Conservation (phyloP, 1,139 yeast species). For the Candida mesenterica region DNA sequence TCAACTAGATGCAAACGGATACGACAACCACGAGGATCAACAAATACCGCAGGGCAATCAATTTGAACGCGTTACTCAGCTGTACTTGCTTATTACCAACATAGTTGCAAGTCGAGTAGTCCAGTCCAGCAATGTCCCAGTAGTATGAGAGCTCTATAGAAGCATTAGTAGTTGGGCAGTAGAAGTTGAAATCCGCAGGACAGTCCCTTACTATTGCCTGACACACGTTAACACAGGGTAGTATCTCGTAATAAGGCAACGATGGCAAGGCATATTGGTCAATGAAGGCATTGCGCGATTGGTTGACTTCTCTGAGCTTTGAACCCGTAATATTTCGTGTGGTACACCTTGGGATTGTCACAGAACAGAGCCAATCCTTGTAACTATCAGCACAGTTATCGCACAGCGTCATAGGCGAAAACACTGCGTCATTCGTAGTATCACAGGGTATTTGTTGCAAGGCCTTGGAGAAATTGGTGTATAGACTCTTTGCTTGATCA, state of each 20-base stretch:
- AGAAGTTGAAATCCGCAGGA: conserved; percentile 71
- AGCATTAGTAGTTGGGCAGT: conserved; percentile 57
- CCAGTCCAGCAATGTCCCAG: conserved; percentile 30
- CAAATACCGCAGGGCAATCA: conserved; percentile 5
- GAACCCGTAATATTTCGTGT: conserved; percentile 44
- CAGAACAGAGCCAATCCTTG: conserved; percentile 87
- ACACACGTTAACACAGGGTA: conserved; percentile 86
- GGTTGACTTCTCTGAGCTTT: conserved; percentile 43
- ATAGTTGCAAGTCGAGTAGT: conserved; percentile 47
- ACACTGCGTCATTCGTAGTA: conserved; percentile 63
- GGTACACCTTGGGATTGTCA: conserved; percentile 85
- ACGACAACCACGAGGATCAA: conserved; percentile 2
- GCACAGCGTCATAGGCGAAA: conserved; percentile 74
- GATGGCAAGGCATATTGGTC: conserved; percentile 59
- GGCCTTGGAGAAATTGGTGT: conserved; percentile 69
- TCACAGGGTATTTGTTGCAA: conserved; percentile 79
- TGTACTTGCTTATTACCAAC: conserved; percentile 30
- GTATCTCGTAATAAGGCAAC: conserved; percentile 64
- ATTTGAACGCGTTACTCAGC: conserved; percentile 6
- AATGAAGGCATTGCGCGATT: conserved; percentile 63
- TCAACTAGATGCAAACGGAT: background rate
- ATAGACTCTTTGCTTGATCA: conserved; percentile 53
- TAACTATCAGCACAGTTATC: conserved; percentile 70
- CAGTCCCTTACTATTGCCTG: conserved; percentile 78
- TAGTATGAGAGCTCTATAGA: conserved; percentile 48